Evolutionary conservation across 176 grass and related monocot species (phyloP), one percentile per base, ranked within the genome.

Genomic region (maize (Zea mays)): DNA sequence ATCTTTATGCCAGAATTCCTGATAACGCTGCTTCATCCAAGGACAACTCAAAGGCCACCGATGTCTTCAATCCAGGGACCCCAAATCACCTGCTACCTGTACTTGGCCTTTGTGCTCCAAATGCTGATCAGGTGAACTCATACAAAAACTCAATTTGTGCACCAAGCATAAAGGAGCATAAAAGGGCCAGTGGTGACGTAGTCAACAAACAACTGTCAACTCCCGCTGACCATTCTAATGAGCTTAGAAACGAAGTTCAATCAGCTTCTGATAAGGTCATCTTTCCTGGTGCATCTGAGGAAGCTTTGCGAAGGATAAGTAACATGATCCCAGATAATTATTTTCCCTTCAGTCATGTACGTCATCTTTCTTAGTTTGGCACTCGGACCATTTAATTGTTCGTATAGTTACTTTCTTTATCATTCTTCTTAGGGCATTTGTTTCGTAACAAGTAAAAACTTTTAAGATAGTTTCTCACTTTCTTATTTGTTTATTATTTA

Each of bases 271-370:
- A 27, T 49, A 88, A 59, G 67, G 57, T 48, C 74, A 62, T 67
- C 17, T 81, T 88, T 79, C 77, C 80, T 75, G 85, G 75, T 79
- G 76, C 76, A 81, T 75, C 80, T 1, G 85, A 87, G 62, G 87
- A 90, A 11, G 39, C 80, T 79, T 87, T 93, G 67, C 58, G 79
- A 62, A 85, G 86, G 59, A 74, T 96, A 63, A 93, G 87, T 72
- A 95, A 84, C 16, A 85, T 89, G 51, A 88, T 90, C 76, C 87
- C 87, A 58, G 82, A 98, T 79, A 76, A 68, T 81, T 90, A 92
- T 79, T 99, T 99, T 73, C 96, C 96, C n/a, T 99, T 95, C 72
- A 86, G 59, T 85, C 81, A 86, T 16, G 96, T 99, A 99, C 78
- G 87, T 71, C 37, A 61, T 67, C 60, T 76, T 79, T 51, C 78